phyloP scores from a whole-genome alignment of 192 early-diverging fungal genomes.

The Linnemannia exigua region DNA sequence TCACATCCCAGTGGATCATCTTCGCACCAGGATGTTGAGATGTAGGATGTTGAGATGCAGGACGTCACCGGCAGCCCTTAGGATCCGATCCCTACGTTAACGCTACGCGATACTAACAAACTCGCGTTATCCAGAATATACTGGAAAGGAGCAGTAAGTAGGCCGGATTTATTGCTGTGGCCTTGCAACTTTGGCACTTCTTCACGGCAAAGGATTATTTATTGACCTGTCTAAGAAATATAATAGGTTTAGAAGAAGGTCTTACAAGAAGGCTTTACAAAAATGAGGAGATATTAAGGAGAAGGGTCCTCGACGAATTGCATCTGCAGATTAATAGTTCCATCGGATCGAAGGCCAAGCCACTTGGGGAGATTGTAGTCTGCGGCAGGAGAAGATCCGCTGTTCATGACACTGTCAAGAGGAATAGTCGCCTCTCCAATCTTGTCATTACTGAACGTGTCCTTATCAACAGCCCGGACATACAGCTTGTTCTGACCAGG shows the following conservation, averaged over 20 bases:
- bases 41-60: too few relatives aligned
- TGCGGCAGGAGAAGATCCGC: constrained; percentile 2
- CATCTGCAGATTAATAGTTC: constrained; percentile 37
- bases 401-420: constrained; percentile 14
- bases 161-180: too few relatives aligned
- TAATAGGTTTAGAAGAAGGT: neutral
- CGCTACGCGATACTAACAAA: too few relatives aligned
- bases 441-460: constrained; percentile 44
- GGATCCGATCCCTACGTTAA: too few relatives aligned
- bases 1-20: too few relatives aligned
- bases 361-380: constrained; percentile 46
- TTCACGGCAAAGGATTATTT: too few relatives aligned
- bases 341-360: constrained; percentile 35
- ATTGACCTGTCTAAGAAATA: too few relatives aligned
- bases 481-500: constrained; percentile 41
- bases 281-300: neutral
- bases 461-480: constrained; percentile 48
- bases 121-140: too few relatives aligned
- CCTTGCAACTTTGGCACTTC: too few relatives aligned
- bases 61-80: too few relatives aligned
- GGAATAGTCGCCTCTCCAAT: constrained; percentile 42
- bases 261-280: neutral
- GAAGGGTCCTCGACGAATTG: constrained; percentile 29
- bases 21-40: too few relatives aligned
- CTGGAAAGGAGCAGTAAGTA: too few relatives aligned